Percentiles rank a stretch among this genome's conserved stretches.
phyloP scores from a whole-genome alignment of 169 alveolate genomes.

The Plasmodium blacklocki region DNA sequence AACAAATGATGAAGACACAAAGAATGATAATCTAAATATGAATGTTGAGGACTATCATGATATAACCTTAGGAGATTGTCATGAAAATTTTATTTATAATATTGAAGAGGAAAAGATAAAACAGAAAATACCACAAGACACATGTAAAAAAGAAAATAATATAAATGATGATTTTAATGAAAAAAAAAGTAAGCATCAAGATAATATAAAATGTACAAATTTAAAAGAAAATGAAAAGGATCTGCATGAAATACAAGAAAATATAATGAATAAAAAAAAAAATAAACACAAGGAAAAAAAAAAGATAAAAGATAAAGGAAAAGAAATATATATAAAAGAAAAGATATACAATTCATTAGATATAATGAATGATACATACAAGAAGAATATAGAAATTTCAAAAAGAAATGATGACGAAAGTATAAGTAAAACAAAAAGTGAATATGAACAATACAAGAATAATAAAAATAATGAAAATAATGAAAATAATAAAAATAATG shows the following conservation, averaged over 20 bases:
- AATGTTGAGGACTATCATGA: neutral
- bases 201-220: neutral
- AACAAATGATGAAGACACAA: neutral
- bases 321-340: neutral
- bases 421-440: neutral
- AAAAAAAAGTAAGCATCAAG: neutral
- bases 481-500: neutral
- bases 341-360: neutral
- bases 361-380: neutral
- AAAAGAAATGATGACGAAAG: constrained; percentile 8
- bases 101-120: neutral
- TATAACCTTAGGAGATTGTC: neutral
- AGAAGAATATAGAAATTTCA: neutral
- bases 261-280: neutral
- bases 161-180: constrained; percentile 3
- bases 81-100: neutral
- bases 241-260: neutral
- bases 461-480: neutral
- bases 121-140: neutral
- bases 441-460: neutral
- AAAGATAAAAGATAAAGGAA: constrained; percentile 9
- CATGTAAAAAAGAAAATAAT: constrained; percentile 2
- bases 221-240: neutral
- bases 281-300: neutral
- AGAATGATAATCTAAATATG: neutral